These are phyloP conservation scores for Sutorius eximius DNA, from an alignment of 1,284 basidiomycete genomes.

Conservation along the genomic window DNA sequence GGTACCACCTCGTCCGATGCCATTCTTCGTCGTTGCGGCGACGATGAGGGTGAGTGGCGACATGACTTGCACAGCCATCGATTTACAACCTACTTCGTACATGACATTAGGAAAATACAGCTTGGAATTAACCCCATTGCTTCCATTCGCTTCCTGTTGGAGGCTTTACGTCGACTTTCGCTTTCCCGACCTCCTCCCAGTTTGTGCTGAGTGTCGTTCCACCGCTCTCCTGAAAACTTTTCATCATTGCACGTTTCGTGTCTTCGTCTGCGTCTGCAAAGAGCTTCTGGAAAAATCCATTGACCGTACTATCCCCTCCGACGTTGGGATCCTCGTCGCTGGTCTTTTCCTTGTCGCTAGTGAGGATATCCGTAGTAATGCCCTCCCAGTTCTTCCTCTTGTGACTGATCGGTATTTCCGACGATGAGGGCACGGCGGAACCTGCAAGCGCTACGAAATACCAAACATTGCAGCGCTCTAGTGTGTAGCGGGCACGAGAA, in stretches of 20 bases:
- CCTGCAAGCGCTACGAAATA: constrained; percentile 28
- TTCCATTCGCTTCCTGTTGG: constrained; percentile 82
- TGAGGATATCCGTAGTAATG: constrained; percentile 67
- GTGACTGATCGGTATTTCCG: constrained; percentile 36
- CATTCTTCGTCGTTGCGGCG: constrained; percentile 85
- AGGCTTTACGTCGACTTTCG: constrained; percentile 69
- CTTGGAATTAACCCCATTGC: constrained; percentile 56
- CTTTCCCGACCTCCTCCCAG: constrained; percentile 84
- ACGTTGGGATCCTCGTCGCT: constrained; percentile 78
- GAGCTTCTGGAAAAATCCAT: constrained; percentile 81
- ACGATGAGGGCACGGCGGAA: constrained; percentile 36
- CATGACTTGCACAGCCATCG: constrained; percentile 28
- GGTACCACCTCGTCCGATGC: constrained; percentile 77
- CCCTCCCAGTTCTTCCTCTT: constrained; percentile 81
- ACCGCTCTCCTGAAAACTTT: constrained; percentile 89
- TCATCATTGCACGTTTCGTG: constrained; percentile 91
- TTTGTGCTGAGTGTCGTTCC: constrained; percentile 93
- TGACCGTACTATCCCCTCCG: constrained; percentile 76
- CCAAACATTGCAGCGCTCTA: neutral
- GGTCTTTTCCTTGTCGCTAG: constrained; percentile 59
- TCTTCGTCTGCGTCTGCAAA: constrained; percentile 87
- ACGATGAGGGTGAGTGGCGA: constrained; percentile 86
- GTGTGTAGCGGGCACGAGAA: neutral
- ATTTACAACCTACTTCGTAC: neutral
- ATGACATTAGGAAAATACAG: neutral